Evolutionary conservation across 1,284 basidiomycete genomes (phyloP).

Genomic region (Ustilago loliicola): DNA sequence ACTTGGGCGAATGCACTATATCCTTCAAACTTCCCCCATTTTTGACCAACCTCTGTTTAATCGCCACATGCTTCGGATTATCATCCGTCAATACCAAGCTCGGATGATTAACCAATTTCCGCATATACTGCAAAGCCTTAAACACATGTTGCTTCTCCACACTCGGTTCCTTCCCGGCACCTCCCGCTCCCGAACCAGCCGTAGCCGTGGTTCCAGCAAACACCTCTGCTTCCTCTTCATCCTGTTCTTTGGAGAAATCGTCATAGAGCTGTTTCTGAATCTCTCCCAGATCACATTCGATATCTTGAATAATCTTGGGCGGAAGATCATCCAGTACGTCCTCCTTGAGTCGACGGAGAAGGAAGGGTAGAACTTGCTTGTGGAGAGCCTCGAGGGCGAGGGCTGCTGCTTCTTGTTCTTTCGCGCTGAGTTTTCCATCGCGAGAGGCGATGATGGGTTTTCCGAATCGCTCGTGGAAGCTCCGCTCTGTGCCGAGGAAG

Average conservation of each 20-base stretch:
- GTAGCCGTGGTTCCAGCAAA: constrained; percentile 33
- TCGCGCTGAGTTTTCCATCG: constrained; percentile 87
- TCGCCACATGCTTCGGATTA: constrained; percentile 73
- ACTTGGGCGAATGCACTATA: constrained; percentile 91
- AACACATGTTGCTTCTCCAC: constrained; percentile 71
- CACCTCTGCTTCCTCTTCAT: constrained; percentile 73
- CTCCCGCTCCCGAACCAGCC: constrained; percentile 73
- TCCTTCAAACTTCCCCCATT: constrained; percentile 76
- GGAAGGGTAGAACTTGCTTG: constrained; percentile 98
- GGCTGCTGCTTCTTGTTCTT: constrained; percentile 85
- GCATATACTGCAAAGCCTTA: constrained; percentile 86
- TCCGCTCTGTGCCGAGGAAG: constrained; percentile 93
- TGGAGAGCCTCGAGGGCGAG: constrained; percentile 94
- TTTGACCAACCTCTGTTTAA: constrained; percentile 75
- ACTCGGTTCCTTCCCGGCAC: constrained; percentile 73
- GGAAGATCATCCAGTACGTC: constrained; percentile 96
- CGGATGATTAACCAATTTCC: constrained; percentile 98
- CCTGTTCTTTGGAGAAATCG: constrained; percentile 80
- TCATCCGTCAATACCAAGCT: constrained; percentile 68
- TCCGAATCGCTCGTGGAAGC: constrained; percentile 94
- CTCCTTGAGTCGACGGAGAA: constrained; percentile 95
- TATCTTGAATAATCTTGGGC: constrained; percentile 99
- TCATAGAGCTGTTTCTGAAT: constrained; percentile 78
- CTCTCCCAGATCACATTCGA: constrained; percentile 93
- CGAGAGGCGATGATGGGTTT: constrained; percentile 95